These are phyloP conservation scores for Silene conica DNA, from an alignment of 148 eudicot genomes.

Conservation along the genomic window DNA sequence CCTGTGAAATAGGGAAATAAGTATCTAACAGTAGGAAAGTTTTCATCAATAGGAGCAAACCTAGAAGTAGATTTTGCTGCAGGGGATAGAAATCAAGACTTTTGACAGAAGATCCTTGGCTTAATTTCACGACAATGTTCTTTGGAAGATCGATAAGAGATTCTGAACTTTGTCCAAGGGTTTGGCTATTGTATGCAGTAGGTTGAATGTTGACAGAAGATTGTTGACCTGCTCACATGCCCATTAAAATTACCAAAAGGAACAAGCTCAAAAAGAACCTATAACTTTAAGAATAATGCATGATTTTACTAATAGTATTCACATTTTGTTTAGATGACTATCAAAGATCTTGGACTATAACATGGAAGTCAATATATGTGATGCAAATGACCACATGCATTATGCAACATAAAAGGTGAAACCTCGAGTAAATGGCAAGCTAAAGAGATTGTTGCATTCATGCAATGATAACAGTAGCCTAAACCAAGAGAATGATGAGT, in stretches of 20 bases:
- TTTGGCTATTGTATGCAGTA: conserved; percentile 52
- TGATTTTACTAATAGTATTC: not conserved
- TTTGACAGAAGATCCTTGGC: conserved; percentile 79
- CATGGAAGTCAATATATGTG: too few species aligned
- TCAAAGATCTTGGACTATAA: not conserved
- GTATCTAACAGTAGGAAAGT: not conserved
- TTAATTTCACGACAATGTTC: conserved; percentile 60
- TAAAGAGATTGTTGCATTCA: too few species aligned
- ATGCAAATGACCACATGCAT: too few species aligned
- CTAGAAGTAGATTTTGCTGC: conserved; percentile 77
- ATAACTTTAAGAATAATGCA: not conserved
- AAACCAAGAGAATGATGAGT: not conserved
- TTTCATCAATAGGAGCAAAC: conserved; percentile 35
- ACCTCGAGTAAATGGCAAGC: too few species aligned
- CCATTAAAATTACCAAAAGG: conserved; percentile 17
- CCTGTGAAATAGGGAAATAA: not conserved
- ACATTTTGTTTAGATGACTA: not conserved
- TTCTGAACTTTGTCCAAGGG: conserved; percentile 68
- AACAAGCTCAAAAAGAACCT: not conserved
- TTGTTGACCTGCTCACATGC: conserved; percentile 49
- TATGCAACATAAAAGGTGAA: too few species aligned
- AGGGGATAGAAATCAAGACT: conserved; percentile 92
- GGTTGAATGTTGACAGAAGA: conserved; percentile 66
- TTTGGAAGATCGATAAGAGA: conserved; percentile 80
- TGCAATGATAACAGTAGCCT: too few species aligned